A percentile compares a stretch with the other conserved stretches of the same genome.
These are phyloP conservation scores for Maudiozyma pseudohumilis DNA, from an alignment of 805 yeast genomes.

Conservation along the genomic window DNA sequence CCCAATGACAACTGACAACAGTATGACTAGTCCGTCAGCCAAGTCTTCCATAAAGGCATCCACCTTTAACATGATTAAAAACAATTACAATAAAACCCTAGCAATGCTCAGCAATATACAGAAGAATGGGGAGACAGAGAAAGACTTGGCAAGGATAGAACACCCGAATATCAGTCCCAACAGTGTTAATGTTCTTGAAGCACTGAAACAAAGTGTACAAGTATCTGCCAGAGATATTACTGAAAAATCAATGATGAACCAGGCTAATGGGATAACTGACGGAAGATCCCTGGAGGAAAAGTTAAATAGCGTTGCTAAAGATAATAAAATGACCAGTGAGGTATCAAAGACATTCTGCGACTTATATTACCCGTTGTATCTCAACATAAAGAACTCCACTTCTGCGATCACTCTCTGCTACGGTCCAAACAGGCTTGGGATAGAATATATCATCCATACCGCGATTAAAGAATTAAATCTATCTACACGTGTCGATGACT, in stretches of 20 bases:
- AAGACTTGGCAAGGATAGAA: background rate
- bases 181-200: background rate
- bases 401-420: background rate
- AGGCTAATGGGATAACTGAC: background rate
- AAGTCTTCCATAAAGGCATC: background rate
- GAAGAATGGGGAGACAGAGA: background rate
- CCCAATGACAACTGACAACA: too few species aligned
- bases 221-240: too few species aligned
- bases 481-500: background rate
- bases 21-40: too few species aligned
- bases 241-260: background rate
- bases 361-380: background rate
- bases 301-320: background rate
- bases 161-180: background rate
- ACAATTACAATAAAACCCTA: background rate
- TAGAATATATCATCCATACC: background rate
- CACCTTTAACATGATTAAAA: background rate
- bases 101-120: background rate
- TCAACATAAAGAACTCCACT: background rate
- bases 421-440: too few species aligned
- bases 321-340: background rate
- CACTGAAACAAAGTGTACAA: background rate
- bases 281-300: background rate
- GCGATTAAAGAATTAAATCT: background rate
- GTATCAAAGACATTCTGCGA: background rate